These are phyloP conservation scores for Tuber umbilicatum DNA, from an alignment of 495 filamentous ascomycete genomes.

Conservation along the genomic window DNA sequence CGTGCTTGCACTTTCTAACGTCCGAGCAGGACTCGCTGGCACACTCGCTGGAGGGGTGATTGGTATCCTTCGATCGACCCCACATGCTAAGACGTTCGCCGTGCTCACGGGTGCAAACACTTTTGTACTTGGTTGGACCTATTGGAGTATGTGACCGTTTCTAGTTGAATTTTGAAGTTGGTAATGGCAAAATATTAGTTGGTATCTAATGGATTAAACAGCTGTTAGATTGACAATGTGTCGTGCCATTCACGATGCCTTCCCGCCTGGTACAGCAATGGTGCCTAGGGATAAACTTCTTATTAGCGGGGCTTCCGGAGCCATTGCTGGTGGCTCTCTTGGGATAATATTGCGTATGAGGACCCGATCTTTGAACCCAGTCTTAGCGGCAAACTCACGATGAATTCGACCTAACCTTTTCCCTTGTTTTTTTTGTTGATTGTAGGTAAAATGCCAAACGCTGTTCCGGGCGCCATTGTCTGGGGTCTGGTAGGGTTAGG, in stretches of 20 bases:
- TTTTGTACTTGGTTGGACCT: constrained; percentile 68
- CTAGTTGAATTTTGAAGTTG: constrained; percentile 6
- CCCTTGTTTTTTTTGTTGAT: background rate
- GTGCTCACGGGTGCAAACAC: constrained; percentile 68
- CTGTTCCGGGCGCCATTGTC: constrained; percentile 57
- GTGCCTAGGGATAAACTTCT: constrained; percentile 28
- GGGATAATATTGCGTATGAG: constrained; percentile 35
- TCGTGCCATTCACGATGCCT: constrained; percentile 23
- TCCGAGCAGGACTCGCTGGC: constrained; percentile 58
- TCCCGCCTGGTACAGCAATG: constrained; percentile 7
- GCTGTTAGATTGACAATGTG: constrained; percentile 30
- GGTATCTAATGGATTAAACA: constrained; percentile 4
- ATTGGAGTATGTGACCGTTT: constrained; percentile 57
- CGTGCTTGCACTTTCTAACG: constrained; percentile 23
- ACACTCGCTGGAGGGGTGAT: constrained; percentile 61
- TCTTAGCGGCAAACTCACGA: background rate
- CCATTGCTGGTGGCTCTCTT: constrained; percentile 31
- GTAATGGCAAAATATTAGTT: background rate
- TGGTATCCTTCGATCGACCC: constrained; percentile 60
- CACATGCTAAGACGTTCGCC: constrained; percentile 62
- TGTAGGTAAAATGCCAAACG: constrained; percentile 46
- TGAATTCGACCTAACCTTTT: background rate
- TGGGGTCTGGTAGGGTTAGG: constrained; percentile 57
- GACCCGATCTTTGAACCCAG: background rate
- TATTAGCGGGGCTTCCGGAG: constrained; percentile 36